Conservation (phyloP, 306 rosid species). For the Malus sylvestris region DNA sequence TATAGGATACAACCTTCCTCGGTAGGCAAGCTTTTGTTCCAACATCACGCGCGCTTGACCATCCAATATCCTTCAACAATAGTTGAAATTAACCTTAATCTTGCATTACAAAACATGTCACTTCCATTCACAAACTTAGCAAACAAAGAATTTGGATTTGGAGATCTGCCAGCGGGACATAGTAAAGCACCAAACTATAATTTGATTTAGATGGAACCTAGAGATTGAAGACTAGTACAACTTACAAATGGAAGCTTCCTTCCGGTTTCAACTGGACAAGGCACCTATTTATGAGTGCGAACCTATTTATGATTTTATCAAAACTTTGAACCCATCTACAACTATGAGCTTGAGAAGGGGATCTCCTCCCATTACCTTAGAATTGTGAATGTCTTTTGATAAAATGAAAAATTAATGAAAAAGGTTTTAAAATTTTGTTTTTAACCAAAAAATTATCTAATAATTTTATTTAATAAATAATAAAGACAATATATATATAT, state of each 20-base stretch:
- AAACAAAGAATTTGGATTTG: slow-evolving; percentile 45
- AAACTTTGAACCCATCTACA: slow-evolving; percentile 83
- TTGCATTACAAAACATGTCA: slow-evolving; percentile 63
- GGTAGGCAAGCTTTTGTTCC: slow-evolving; percentile 94
- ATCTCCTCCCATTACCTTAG: slow-evolving; percentile 77
- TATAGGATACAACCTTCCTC: slow-evolving; percentile 85
- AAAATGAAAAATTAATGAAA: too few relatives aligned
- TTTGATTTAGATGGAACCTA: slow-evolving; percentile 92
- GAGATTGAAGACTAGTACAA: slow-evolving; percentile 65
- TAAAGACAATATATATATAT: too few relatives aligned
- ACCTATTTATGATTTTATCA: slow-evolving; percentile 36
- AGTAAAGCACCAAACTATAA: slow-evolving; percentile 63
- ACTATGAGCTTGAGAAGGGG: slow-evolving; percentile 81
- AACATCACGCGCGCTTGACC: slow-evolving; percentile 76
- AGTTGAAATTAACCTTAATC: slow-evolving; percentile 88
- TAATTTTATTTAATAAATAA: too few relatives aligned
- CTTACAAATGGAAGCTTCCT: slow-evolving; percentile 62
- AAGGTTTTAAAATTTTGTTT: too few relatives aligned
- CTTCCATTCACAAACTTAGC: slow-evolving; percentile 65
- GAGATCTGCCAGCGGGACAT: slow-evolving; percentile 63
- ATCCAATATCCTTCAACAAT: slow-evolving; percentile 97
- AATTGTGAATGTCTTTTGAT: slow-evolving; percentile 20
- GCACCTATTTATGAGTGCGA: slow-evolving; percentile 41
- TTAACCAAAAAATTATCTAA: too few relatives aligned
- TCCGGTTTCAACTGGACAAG: slow-evolving; percentile 71